These are phyloP conservation scores for Tetrapisispora iriomotensis DNA, from an alignment of 805 yeast species.

Conservation along the genomic window DNA sequence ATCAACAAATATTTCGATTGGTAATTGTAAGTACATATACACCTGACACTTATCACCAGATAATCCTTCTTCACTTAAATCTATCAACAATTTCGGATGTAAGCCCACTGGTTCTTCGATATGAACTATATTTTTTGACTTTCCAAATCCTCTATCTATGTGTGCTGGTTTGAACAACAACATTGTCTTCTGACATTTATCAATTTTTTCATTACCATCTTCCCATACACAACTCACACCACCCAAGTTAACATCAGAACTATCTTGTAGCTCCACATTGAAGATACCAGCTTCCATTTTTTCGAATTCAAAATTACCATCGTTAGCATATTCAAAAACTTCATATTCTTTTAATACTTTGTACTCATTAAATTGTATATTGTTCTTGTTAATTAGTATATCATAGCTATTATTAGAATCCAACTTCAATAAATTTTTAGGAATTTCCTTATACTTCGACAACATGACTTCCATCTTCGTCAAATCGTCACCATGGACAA, in stretches of 20 bases:
- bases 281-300: slow-evolving; percentile 24
- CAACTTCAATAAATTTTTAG: slow-evolving; percentile 3
- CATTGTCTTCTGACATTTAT: slow-evolving; percentile 23
- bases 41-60: slow-evolving; percentile 32
- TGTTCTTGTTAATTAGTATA: slow-evolving; percentile 5
- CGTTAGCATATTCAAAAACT: slow-evolving; percentile 4
- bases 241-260: slow-evolving; percentile 15
- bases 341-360: slow-evolving; percentile 5
- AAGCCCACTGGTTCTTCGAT: slow-evolving; percentile 29
- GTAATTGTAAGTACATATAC: slow-evolving; percentile 35
- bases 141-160: neutral
- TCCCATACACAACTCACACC: slow-evolving; percentile 26
- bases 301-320: slow-evolving; percentile 1
- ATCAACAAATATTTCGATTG: slow-evolving; percentile 43
- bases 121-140: slow-evolving; percentile 1
- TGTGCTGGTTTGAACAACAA: slow-evolving; percentile 13
- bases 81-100: slow-evolving; percentile 29
- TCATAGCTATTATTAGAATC: slow-evolving; percentile 10
- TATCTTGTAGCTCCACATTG: slow-evolving; percentile 17
- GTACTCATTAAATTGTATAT: slow-evolving; percentile 17
- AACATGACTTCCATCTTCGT: slow-evolving; percentile 2
- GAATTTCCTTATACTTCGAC: neutral
- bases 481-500: slow-evolving; percentile 9
- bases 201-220: slow-evolving; percentile 7
- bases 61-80: slow-evolving; percentile 4